Evolutionary conservation across 192 early-diverging fungal genomes (phyloP).

Genomic region (Oehlia diaphana): DNA sequence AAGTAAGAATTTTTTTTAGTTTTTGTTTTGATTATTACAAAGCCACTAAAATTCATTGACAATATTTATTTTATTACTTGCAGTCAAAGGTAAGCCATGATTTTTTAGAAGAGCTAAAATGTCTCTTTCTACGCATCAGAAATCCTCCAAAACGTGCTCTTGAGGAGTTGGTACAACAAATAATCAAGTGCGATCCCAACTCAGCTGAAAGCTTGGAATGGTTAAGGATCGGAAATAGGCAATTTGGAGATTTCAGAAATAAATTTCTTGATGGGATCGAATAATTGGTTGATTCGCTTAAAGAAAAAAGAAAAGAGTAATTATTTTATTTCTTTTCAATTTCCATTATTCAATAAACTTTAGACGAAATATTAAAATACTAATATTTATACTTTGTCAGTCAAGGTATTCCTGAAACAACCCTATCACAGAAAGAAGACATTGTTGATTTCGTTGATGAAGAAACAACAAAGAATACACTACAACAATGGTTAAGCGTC

Average conservation of each 20-base stretch:
- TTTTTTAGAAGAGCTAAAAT: constrained; percentile 7
- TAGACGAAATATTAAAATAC: not conserved
- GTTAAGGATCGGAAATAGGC: not conserved
- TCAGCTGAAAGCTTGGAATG: not conserved
- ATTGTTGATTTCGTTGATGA: not conserved
- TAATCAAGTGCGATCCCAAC: not conserved
- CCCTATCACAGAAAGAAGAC: not conserved
- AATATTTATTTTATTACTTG: not conserved
- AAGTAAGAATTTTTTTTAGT: not conserved
- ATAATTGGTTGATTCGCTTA: not conserved
- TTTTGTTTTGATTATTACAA: constrained; percentile 4
- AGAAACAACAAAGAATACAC: not conserved
- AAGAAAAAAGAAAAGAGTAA: not conserved
- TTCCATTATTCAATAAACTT: not conserved
- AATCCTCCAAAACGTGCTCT: not conserved
- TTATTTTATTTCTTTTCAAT: not conserved
- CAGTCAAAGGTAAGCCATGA: not conserved
- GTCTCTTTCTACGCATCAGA: not conserved
- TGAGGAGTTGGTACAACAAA: not conserved
- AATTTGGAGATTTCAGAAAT: not conserved
- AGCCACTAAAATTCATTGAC: not conserved
- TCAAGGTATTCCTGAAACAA: not conserved
- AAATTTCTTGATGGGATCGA: not conserved
- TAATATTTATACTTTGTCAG: not conserved
- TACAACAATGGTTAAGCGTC: not conserved